Conservation (phyloP, 441 rosid genomes). For the Cnidoscolus chayamansa region DNA sequence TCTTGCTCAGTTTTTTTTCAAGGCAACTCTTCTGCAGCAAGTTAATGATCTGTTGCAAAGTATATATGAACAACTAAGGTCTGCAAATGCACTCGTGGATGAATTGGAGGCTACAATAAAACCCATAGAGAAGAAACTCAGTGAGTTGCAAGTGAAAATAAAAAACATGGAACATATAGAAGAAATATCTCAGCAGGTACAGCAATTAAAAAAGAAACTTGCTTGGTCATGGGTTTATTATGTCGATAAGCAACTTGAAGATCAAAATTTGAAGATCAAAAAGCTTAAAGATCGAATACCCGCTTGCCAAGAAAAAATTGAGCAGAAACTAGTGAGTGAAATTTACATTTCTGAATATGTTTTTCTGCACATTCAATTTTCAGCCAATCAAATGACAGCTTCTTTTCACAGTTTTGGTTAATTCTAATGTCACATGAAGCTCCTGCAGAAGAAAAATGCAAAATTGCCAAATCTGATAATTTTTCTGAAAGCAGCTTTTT, state of each 20-base stretch:
- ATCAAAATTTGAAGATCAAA: constrained; percentile 46
- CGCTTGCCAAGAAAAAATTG: constrained; percentile 79
- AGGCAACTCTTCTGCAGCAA: constrained; percentile 96
- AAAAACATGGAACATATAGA: constrained; percentile 82
- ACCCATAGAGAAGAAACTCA: constrained; percentile 71
- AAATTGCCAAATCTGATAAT: neutral
- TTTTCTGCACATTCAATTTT: neutral
- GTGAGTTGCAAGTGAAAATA: constrained; percentile 64
- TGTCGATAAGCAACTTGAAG: constrained; percentile 64
- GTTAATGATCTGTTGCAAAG: constrained; percentile 74
- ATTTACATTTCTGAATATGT: constrained; percentile 6
- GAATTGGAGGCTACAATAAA: constrained; percentile 64
- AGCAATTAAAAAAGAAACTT: constrained; percentile 72
- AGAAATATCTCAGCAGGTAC: constrained; percentile 61
- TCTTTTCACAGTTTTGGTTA: neutral
- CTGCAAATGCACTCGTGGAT: constrained; percentile 56
- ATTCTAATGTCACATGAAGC: neutral
- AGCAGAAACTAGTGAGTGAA: constrained; percentile 55
- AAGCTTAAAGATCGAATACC: constrained; percentile 77
- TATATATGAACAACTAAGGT: constrained; percentile 44
- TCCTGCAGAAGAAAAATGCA: neutral
- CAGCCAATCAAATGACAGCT: neutral
- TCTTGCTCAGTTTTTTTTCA: constrained; percentile 71
- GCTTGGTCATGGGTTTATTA: constrained; percentile 95
- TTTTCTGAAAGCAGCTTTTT: neutral